phyloP scores from a whole-genome alignment of 768 basidiomycete species.

The Melanogaster broomeanus region DNA sequence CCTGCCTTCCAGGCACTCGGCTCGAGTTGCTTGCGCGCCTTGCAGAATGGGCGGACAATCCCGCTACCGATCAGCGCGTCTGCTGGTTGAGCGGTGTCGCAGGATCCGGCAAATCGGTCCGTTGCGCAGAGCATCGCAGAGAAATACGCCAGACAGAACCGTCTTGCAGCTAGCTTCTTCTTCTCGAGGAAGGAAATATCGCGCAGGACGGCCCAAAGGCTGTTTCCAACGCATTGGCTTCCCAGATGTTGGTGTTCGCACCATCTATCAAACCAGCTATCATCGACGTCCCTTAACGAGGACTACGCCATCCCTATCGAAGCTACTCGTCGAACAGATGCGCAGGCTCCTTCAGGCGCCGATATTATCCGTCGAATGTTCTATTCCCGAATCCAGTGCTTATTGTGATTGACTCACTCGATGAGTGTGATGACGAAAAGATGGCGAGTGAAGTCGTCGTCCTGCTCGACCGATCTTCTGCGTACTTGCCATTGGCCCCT shows the following conservation, averaged over 20 bases:
- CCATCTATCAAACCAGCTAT: constrained; percentile 18
- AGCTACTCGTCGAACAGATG: constrained; percentile 25
- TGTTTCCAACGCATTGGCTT: constrained; percentile 36
- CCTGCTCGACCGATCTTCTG: constrained; percentile 19
- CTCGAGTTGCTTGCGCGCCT: constrained; percentile 13
- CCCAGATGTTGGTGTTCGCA: constrained; percentile 24
- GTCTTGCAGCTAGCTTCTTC: constrained; percentile 37
- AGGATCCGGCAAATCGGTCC: constrained; percentile 24
- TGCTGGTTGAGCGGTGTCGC: constrained; percentile 27
- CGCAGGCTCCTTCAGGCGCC: constrained; percentile 25
- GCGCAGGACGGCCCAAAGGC: constrained; percentile 19
- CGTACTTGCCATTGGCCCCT: constrained; percentile 19
- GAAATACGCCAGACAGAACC: constrained; percentile 12
- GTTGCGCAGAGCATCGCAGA: constrained; percentile 32
- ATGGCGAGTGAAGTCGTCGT: constrained; percentile 23
- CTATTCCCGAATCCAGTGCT: constrained; percentile 15
- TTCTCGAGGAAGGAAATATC: constrained; percentile 27
- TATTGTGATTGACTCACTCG: constrained; percentile 24
- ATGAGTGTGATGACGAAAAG: constrained; percentile 25
- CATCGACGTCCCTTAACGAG: constrained; percentile 16
- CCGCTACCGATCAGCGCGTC: constrained; percentile 3
- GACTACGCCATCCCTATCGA: constrained; percentile 22
- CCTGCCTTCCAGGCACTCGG: constrained; percentile 19
- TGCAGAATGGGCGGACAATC: constrained; percentile 15
- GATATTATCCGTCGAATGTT: constrained; percentile 5